A percentile compares a stretch with the other conserved stretches of the same genome.
Evolutionary conservation across 2,329 filamentous ascomycete genomes (phyloP).

Genomic region (Stemphylium vesicarium): DNA sequence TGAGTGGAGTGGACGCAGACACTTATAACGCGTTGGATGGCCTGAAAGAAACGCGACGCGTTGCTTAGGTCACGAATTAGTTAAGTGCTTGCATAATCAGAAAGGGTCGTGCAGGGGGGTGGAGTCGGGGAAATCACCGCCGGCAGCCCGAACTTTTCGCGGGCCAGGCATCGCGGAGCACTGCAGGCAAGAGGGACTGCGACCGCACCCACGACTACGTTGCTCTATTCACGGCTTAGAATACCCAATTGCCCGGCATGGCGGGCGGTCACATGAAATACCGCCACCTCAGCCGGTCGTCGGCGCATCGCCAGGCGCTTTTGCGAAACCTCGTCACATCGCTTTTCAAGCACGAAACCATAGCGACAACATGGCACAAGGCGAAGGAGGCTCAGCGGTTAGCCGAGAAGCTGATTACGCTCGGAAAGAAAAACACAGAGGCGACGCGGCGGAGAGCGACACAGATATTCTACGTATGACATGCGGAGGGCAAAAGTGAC

Average conservation of each 20-base stretch:
- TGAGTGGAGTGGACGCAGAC: constrained; percentile 7
- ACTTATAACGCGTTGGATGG: constrained; percentile 38
- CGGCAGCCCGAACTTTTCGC: constrained; percentile 36
- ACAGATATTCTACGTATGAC: constrained; percentile 81
- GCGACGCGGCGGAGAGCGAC: constrained; percentile 77
- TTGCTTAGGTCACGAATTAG: constrained; percentile 23
- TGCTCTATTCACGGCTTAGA: constrained; percentile 6
- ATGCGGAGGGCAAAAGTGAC: not conserved
- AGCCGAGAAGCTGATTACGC: constrained; percentile 91
- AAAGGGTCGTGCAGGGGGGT: constrained; percentile 7
- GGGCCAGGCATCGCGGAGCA: not conserved
- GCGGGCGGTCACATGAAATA: constrained; percentile 87
- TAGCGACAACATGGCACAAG: constrained; percentile 94
- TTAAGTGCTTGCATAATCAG: constrained; percentile 32
- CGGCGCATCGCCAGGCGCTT: constrained; percentile 86
- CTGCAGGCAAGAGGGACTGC: constrained; percentile 1
- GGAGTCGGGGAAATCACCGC: constrained; percentile 25
- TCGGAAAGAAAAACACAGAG: constrained; percentile 92
- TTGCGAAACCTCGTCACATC: constrained; percentile 96
- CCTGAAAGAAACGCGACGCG: not conserved
- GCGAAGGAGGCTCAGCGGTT: constrained; percentile 95
- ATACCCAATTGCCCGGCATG: constrained; percentile 60
- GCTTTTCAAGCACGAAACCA: constrained; percentile 89
- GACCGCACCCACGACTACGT: constrained; percentile 11
- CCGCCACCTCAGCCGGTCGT: constrained; percentile 84